Evolutionary conservation across 306 rosid genomes (phyloP).

Genomic region (Hippophae tibetana): DNA sequence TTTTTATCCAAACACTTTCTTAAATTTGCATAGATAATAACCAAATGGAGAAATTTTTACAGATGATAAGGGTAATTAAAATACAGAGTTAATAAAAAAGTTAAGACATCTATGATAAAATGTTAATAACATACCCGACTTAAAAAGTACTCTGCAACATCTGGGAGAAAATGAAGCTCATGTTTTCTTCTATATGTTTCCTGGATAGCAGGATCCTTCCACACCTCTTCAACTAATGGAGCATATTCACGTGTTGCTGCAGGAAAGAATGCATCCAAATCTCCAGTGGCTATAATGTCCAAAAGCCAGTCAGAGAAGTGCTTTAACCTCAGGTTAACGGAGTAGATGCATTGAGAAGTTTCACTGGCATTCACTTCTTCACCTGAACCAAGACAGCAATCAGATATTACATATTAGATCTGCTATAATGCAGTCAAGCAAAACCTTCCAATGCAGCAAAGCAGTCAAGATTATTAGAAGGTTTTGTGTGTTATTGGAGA

Average conservation of each 20-base stretch:
- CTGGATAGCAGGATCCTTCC: slow-evolving; percentile 95
- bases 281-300: slow-evolving; percentile 96
- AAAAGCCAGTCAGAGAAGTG: slow-evolving; percentile 98
- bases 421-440: slow-evolving; percentile 12
- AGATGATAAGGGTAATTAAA: no score
- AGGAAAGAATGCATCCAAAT: slow-evolving; percentile 95
- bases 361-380: slow-evolving; percentile 30
- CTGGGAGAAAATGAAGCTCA: slow-evolving; percentile 92
- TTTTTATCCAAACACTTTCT: no score
- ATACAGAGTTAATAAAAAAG: no score
- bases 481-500: no score
- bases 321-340: slow-evolving; percentile 86
- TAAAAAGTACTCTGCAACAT: slow-evolving; percentile 83
- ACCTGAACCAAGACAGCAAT: slow-evolving; percentile 40
- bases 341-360: slow-evolving; percentile 50
- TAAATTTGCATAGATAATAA: no score
- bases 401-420: slow-evolving; percentile 14
- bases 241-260: slow-evolving; percentile 99
- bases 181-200: slow-evolving; percentile 83
- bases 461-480: no score
- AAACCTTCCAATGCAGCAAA: not conserved
- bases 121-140: slow-evolving; percentile 51
- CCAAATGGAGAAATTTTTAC: no score
- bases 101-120: no score
- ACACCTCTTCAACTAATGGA: slow-evolving; percentile 94